A percentile compares a stretch with the other conserved stretches of the same genome.
phyloP scores from a whole-genome alignment of 139 green algal species.

The Pycnococcus provasolii region DNA sequence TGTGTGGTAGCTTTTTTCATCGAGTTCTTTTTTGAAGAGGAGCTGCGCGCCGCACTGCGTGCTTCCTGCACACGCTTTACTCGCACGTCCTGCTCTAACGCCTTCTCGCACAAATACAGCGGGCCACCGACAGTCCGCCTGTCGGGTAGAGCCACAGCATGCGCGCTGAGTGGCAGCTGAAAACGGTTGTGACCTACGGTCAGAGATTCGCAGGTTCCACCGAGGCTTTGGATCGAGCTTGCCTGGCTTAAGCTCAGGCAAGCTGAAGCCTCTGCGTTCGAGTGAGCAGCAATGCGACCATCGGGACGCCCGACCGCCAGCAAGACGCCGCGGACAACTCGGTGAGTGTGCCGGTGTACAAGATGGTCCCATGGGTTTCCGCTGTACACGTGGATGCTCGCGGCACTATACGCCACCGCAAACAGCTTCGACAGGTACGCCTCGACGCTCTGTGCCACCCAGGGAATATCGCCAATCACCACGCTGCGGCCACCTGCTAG shows the following conservation, averaged over 20 bases:
- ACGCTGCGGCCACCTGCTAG: not conserved
- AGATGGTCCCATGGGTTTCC: slow-evolving; percentile 17
- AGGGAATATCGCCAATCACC: slow-evolving; percentile 3
- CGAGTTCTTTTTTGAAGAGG: too few relatives aligned
- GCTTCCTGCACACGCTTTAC: too few relatives aligned
- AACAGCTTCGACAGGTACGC: slow-evolving; percentile 20
- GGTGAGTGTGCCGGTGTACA: slow-evolving; percentile 20
- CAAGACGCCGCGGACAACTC: slow-evolving; percentile 13
- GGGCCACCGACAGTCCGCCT: not conserved
- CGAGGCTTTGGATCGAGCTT: slow-evolving; percentile 14
- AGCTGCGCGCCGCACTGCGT: too few relatives aligned
- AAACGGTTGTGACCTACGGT: slow-evolving; percentile 8
- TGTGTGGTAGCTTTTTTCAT: too few relatives aligned
- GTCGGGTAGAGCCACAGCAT: slow-evolving; percentile 1
- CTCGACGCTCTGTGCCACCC: slow-evolving; percentile 13
- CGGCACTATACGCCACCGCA: slow-evolving; percentile 5
- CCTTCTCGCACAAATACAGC: too few relatives aligned
- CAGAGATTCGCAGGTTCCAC: slow-evolving; percentile 8
- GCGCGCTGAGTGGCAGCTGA: slow-evolving; percentile 7
- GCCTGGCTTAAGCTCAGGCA: slow-evolving; percentile 13
- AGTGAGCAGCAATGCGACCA: slow-evolving; percentile 2
- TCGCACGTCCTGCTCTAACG: too few relatives aligned
- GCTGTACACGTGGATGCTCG: slow-evolving; percentile 4
- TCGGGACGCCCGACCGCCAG: slow-evolving; percentile 12
- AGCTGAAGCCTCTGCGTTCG: not conserved